These are phyloP conservation scores for Dissophora ornata DNA, from an alignment of 192 early-diverging fungal species.

Conservation along the genomic window DNA sequence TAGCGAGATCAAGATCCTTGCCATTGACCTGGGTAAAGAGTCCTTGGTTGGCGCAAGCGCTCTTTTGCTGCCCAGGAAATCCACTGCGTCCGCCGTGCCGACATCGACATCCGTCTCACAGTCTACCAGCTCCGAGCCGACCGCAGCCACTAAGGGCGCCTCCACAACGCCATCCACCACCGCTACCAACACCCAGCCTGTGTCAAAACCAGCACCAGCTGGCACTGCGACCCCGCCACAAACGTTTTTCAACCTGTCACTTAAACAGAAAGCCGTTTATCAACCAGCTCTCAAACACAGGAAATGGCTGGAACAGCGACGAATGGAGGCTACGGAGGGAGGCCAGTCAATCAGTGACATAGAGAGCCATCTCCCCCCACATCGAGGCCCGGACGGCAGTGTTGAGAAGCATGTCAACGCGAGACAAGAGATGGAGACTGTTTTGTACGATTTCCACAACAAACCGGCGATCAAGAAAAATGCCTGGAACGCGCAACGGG, in stretches of 20 bases:
- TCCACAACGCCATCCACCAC: too few species aligned
- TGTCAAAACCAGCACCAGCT: neutral
- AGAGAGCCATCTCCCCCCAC: slow-evolving; percentile 1
- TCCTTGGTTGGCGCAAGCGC: slow-evolving; percentile 19
- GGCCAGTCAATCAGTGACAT: neutral
- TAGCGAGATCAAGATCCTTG: slow-evolving; percentile 11
- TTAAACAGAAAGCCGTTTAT: slow-evolving; percentile 22
- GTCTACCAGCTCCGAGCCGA: too few species aligned
- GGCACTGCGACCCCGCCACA: neutral
- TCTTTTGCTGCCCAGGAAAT: neutral
- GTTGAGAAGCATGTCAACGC: slow-evolving; percentile 2
- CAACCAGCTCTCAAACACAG: slow-evolving; percentile 13
- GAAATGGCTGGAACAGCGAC: slow-evolving; percentile 13
- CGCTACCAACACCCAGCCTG: too few species aligned
- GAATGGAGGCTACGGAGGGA: neutral
- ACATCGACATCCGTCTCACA: too few species aligned
- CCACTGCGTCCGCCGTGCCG: too few species aligned
- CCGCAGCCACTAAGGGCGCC: too few species aligned
- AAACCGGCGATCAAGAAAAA: slow-evolving; percentile 14
- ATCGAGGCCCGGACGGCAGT: slow-evolving; percentile 14
- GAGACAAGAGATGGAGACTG: neutral
- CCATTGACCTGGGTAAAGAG: slow-evolving; percentile 18
- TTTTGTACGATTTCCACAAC: slow-evolving; percentile 8
- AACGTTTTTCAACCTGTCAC: slow-evolving; percentile 15
- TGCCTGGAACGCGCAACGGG: slow-evolving; percentile 1